Base-by-base conservation (phyloP, 129 eudicot species). In the Chrysanthemum seticuspe region DNA sequence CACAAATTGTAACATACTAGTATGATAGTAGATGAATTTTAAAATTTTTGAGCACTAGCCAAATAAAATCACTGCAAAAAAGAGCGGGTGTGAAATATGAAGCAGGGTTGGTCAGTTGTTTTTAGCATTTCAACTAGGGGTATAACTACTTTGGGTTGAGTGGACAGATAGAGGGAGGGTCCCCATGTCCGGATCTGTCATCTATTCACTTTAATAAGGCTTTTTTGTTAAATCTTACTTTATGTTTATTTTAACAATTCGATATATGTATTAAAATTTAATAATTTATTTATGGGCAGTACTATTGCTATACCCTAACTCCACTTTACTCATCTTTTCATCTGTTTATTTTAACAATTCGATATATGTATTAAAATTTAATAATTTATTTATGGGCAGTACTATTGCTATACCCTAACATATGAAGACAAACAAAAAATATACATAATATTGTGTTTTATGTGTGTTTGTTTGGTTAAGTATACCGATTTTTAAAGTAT, bases 121-220 rank as follows among this genome's bases (percentile, higher is more conserved):
- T 7, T 68, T 49, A 58, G 75, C 34, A 70, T 77, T 61, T 78
- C 18, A 66, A 78, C 77, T 71, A 70, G 65, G 76, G 81, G 81
- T 62, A 70, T 77, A 77, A 77, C 81, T 71, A 78, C 73, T 65
- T 78, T 78, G 67, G 82, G 73, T 72, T 71, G 73, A 78, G 77
- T 78, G 60, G 73, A 78, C 54, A 31, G 68, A 78, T 65, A 64
- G 61, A 63, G 73, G 72, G 66, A 77, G 82, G 82, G 82, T 55
- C 77, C 82, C 82, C 77, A 50, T 71, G 16, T 47, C 72, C 72
- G 57, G 61, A 56, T 56, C 73, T 72, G 57, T 54, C 72, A 66
- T 31, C 23, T 29, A 72, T 78, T 40, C 73, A 67, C 79, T 75
- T 66, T 66, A 78, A 40, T 19, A 9, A 73, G 59, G 13, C 51